Evolutionary conservation across 2,329 filamentous ascomycete species (phyloP), one percentile per base, ranked within the genome.

Genomic region (Exophiala viscosa): DNA sequence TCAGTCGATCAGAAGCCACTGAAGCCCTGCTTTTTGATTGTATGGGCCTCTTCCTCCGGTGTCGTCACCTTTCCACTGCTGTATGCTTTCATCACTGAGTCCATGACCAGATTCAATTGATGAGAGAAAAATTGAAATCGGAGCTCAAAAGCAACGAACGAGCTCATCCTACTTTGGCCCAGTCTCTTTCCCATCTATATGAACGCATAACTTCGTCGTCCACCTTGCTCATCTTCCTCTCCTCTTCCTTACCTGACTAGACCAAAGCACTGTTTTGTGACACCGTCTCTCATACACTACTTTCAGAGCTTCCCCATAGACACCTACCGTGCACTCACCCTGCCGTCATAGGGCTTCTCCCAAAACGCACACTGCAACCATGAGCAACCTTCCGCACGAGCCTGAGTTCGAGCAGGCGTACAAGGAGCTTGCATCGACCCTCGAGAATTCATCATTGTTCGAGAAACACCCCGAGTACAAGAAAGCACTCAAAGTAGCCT

Each of bases 331-430:
- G 20, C 28, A 15, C 41, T 17, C 41, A 23, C 13, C 8, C 31
- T 18, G 23, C 28, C 38, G 15, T 35, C 23, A 28, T 42, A 31
- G 20, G 6, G 3, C 38, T 40, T 43, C 38, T 23, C 34, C 14
- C 20, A 15, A 3, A 8, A 36, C n/a, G 4, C 34, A 2, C 17
- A 10, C 43, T 13, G 15, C 13, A 45, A 50, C 20, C 32, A 93
- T 95, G 88, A 88, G 90, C 63, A 86, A 93, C 79, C 81, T 93
- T 67, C 84, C 88, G 47, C 76, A 78, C 60, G 92, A 97, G 83
- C 92, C 93, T 69, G 92, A 99, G 80, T 97, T 97, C 79, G 85
- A 96, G 84, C 92, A 97, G 83, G 92, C 92, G 69, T 95, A 95
- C 84, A 89, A 90, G 73, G 92, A 99, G 83, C 88, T 99, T 64